Conservation (phyloP, 169 alveolate genomes). For the Plasmodium gallinaceum region DNA sequence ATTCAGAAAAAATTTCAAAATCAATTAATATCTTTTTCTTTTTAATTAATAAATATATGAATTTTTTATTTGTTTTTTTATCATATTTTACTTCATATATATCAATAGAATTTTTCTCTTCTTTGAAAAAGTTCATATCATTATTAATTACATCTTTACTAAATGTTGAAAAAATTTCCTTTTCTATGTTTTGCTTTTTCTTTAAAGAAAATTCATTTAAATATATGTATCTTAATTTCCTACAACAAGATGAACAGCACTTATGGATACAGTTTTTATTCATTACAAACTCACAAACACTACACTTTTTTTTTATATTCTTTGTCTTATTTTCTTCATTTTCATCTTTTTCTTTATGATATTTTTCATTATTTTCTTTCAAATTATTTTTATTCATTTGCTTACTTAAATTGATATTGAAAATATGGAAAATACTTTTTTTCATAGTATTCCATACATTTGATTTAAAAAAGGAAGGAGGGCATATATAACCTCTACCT, state of each 20-base stretch:
- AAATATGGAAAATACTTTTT: conserved; percentile 13
- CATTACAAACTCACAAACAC: conserved; percentile 22
- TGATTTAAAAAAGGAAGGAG: conserved; percentile 50
- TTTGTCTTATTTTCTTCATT: no score
- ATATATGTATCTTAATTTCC: conserved; percentile 35
- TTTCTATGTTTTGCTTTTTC: background rate
- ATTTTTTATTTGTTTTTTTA: background rate
- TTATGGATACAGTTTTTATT: conserved; percentile 44
- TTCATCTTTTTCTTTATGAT: background rate
- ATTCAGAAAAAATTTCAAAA: conserved; percentile 22
- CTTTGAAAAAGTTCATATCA: background rate
- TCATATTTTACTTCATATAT: conserved; percentile 12
- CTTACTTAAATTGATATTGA: conserved; percentile 37
- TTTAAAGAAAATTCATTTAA: background rate
- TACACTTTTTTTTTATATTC: conserved; percentile 13
- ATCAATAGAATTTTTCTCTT: background rate
- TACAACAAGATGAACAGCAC: conserved; percentile 54
- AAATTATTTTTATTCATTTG: background rate
- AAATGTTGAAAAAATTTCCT: background rate
- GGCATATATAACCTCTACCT: conserved; percentile 75
- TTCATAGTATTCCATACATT: conserved; percentile 79
- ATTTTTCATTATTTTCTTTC: background rate
- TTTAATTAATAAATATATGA: conserved; percentile 29
- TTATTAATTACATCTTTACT: background rate
- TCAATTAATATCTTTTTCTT: conserved; percentile 43